Evolutionary conservation across 345 rosid genomes (phyloP), one percentile per base, ranked within the genome.

Genomic region (Rhizophora mangle): DNA sequence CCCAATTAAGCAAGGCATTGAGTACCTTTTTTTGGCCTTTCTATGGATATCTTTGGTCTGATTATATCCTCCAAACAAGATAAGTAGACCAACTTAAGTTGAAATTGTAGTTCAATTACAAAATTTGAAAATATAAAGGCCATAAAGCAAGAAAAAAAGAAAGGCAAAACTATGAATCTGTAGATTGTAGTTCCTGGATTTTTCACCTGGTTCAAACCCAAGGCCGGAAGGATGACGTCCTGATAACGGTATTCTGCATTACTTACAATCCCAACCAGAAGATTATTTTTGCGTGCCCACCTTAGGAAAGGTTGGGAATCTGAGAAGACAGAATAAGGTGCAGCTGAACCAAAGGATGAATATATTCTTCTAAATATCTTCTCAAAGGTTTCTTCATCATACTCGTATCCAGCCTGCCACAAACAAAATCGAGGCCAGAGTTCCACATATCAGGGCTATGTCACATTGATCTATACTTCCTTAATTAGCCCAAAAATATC

Each of bases 281-380:
- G 85, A 20, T 96, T 93, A 57, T 76, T 69, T n/a, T 60, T 71
- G 4, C 85, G 92, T 68, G 80, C 91, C 98, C 98, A 93, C 83
- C 96, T 86, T 69, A 93, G 70, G 80, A 93, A 93, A 1, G 97
- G 94, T 34, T 80, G 82, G 26, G 98, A 88, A 68, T 93, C 97
- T 62, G 88, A 78, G 68, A 93, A 93, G 64, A 88, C 55, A 6
- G 79, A 74, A 79, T 93, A 93, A 74, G 98, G 98, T 61, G 97
- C 97, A 77, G 97, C 82, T 60, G 98, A 93, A 66, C 98, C 97
- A 63, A 93, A 93, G 16, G 98, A 81, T n/a, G 96, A 84, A 75
- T 91, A 93, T 68, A 93, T 89, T 62, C 97, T 88, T 60, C 70
- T 84, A 74, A 93, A 93, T 65, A 93, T 73, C 80, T 91, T 89